Percentiles rank a stretch among this genome's conserved stretches.
These are phyloP conservation scores for Penicillium fimorum DNA, from an alignment of 495 filamentous ascomycete species.

Conservation along the genomic window DNA sequence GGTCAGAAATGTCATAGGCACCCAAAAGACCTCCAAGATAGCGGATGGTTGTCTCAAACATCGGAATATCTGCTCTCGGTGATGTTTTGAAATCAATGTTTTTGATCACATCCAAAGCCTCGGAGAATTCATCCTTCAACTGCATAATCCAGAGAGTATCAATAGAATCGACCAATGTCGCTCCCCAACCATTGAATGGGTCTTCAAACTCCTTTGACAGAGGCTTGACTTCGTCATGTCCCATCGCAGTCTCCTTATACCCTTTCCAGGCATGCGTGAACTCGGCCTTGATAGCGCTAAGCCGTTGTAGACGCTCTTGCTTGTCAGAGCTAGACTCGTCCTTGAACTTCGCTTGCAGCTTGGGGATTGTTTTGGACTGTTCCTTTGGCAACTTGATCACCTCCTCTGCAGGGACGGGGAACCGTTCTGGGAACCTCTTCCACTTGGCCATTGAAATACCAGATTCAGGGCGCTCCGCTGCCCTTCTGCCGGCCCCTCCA, in stretches of 20 bases:
- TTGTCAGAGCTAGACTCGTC: constrained; percentile 61
- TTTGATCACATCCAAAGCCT: constrained; percentile 71
- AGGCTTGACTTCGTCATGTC: constrained; percentile 74
- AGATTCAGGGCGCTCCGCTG: constrained; percentile 38
- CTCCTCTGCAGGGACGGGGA: constrained; percentile 64
- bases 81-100: constrained; percentile 89
- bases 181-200: constrained; percentile 93
- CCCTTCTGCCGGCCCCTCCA: constrained; percentile 34
- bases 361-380: constrained; percentile 64
- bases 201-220: constrained; percentile 59
- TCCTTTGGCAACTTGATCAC: constrained; percentile 76
- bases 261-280: constrained; percentile 75
- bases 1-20: constrained; percentile 77
- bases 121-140: constrained; percentile 82
- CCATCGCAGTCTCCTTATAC: constrained; percentile 74
- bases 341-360: constrained; percentile 70
- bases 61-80: constrained; percentile 60
- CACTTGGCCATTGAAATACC: constrained; percentile 54
- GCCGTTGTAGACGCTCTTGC: constrained; percentile 60
- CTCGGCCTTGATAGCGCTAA: constrained; percentile 60
- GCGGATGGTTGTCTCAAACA: constrained; percentile 86
- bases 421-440: constrained; percentile 68
- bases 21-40: constrained; percentile 81
- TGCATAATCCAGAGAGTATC: constrained; percentile 98
- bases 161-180: constrained; percentile 87